phyloP scores from a whole-genome alignment of 805 yeast genomes.

The Tetrapisispora fleetii region DNA sequence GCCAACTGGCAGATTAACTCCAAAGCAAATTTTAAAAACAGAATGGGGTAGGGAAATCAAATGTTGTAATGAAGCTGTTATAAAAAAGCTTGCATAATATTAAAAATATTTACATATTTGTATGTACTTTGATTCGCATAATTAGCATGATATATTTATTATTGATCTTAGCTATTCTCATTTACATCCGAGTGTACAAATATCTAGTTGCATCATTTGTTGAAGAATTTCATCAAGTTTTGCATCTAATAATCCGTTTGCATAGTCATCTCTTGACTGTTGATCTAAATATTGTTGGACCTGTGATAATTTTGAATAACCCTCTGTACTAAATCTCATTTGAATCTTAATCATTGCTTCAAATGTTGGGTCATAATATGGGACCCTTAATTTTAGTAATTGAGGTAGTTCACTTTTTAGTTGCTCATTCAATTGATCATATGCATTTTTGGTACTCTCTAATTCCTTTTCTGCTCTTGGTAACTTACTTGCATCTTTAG shows the following conservation, averaged over 20 bases:
- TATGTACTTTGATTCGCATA: slow-evolving; percentile 1
- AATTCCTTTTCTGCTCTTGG: slow-evolving; percentile 74
- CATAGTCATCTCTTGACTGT: slow-evolving; percentile 68
- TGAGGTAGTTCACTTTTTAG: slow-evolving; percentile 69
- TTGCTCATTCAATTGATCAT: slow-evolving; percentile 62
- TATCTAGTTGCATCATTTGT: slow-evolving; percentile 63
- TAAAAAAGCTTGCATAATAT: slow-evolving; percentile 3
- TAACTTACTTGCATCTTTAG: slow-evolving; percentile 70
- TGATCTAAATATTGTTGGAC: slow-evolving; percentile 72
- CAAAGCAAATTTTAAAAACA: slow-evolving; percentile 76
- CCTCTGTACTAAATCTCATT: slow-evolving; percentile 74
- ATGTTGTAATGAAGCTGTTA: slow-evolving; percentile 59
- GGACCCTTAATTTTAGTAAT: slow-evolving; percentile 67
- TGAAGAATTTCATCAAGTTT: slow-evolving; percentile 56
- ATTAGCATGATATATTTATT: slow-evolving; percentile 2
- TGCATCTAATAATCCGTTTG: slow-evolving; percentile 69
- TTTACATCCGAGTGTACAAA: slow-evolving; percentile 54
- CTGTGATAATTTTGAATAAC: slow-evolving; percentile 72
- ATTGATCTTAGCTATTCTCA: slow-evolving; percentile 8
- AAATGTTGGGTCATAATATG: slow-evolving; percentile 74
- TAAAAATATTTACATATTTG: background rate
- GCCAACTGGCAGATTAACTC: slow-evolving; percentile 78
- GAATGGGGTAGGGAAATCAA: slow-evolving; percentile 93
- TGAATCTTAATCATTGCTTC: slow-evolving; percentile 77
- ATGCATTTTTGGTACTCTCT: slow-evolving; percentile 61